Base-by-base conservation (phyloP, 306 rosid species). In the Quercus glauca region DNA sequence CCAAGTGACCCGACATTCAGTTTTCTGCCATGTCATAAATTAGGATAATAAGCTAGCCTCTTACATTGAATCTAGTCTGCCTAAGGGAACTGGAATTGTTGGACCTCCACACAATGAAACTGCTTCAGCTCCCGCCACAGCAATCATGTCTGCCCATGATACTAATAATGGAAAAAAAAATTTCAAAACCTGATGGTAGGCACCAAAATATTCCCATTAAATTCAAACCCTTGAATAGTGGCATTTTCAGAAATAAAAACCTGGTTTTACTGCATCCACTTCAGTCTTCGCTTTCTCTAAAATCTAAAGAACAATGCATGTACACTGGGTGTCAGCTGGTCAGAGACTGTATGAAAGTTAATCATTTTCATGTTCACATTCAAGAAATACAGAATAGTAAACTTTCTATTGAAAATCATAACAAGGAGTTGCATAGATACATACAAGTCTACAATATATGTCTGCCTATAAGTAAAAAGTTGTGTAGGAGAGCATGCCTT, bases 51-150 rank as follows among this genome's bases (percentile, higher is more conserved):
- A 72, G 70, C 43, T 14, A 72, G 83, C 68, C 63, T 70, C 93
- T 88, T 91, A 95, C 99, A 3, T 60, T 0, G 96, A 83, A 86
- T 93, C 99, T 80, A 86, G 82, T 84, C 99, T 91, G 76, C 98
- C 98, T 76, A 93, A 76, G 0, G 79, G 73, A 83, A 95, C 87
- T 78, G 84, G 89, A 79, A 95, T 95, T 53, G 84, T 43, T 67
- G 98, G 99, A 86, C 98, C 99, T 78, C 96, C 99, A 59, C 99
- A 91, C 73, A 93, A 2, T 69, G 97, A 90, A 76, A 95, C 91
- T 57, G 99, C 96, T 90, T 91, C 99, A 75, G 98, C 94, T 80
- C 98, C 98, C 49, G 98, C 99, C 76, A 93, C 90, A 59, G 98
- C 88, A 83, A 95, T 93, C 89, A 93, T 43, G 87, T 95, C 98